Base-by-base conservation (phyloP, 805 yeast genomes). In the Kurtzmaniella cleridarum region DNA sequence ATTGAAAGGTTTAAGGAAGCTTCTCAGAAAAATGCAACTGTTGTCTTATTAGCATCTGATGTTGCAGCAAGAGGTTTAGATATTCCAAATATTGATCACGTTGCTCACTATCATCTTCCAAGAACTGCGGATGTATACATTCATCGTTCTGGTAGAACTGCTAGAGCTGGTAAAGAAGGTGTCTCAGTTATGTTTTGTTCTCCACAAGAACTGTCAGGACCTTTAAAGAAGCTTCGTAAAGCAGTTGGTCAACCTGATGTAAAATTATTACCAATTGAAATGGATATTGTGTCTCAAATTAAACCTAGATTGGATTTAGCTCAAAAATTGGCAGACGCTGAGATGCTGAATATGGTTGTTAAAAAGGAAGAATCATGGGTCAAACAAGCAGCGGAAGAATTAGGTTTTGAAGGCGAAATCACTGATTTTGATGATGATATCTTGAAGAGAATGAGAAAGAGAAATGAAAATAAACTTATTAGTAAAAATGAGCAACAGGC, bases 1-100 rank as follows among this genome's bases (percentile, higher is more conserved):
- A 66, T 93, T 51, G 98, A 93, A 62, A 75, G 82, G 44, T 91
- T 89, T 69, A 77, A 73, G 47, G 73, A 67, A 34, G 71, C 79
- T 14, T 69, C 76, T 33, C 49, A 50, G 20, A 60, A 64, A 5
- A 62, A 69, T 35, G 73, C 75, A 36, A 66, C 79, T 3, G 70
- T 85, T 0, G 90, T 90, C 2, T 68, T 93, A 40, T 76, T 93
- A 38, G 96, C 97, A 1, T 88, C 98, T 3, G 98, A 93, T 62
- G 98, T 93, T 34, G 98, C 98, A 2, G 98, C 98, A 3, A 78
- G 98, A 70, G 98, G 98, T 43, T 73, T 93, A 43, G 98, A 93
- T 70, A 88, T 93, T 39, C 84, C 95, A 2, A 76, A 75, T 34
- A 90, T 93, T 37, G 82, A 89, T 50, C 98, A 93, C 60, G 98